phyloP scores from a whole-genome alignment of 495 filamentous ascomycete genomes.

The Annulohypoxylon stygium region DNA sequence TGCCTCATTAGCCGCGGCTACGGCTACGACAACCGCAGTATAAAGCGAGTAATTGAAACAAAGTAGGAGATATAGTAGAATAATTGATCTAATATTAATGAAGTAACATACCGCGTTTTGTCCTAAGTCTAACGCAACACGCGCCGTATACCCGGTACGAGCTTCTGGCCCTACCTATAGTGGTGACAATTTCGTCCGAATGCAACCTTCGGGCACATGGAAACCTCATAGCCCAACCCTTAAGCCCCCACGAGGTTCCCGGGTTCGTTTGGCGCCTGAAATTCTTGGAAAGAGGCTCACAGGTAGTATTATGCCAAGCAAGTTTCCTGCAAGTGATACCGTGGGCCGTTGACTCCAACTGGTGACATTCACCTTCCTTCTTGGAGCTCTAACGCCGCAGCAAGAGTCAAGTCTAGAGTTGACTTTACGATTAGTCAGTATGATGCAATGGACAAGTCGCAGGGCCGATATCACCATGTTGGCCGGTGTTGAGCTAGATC shows the following conservation, averaged over 20 bases:
- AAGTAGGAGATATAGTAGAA: neutral
- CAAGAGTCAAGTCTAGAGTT: neutral
- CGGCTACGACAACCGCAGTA: conserved; percentile 19
- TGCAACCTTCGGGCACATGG: conserved; percentile 30
- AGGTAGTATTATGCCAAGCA: conserved; percentile 30
- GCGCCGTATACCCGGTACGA: neutral
- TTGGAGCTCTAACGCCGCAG: conserved; percentile 9
- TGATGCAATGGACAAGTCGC: neutral
- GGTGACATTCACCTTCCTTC: conserved; percentile 9
- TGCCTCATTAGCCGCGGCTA: conserved; percentile 38
- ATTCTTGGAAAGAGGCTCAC: conserved; percentile 22
- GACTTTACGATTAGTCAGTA: conserved; percentile 15
- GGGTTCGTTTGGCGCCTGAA: neutral
- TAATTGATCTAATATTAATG: conserved; percentile 16
- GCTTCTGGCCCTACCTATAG: conserved; percentile 15
- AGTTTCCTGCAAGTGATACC: conserved; percentile 14
- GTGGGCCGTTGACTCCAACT: conserved; percentile 7
- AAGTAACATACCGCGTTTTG: conserved; percentile 1
- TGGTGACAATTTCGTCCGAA: conserved; percentile 25
- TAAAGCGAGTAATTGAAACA: neutral
- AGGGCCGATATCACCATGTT: neutral
- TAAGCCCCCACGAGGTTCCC: conserved; percentile 17
- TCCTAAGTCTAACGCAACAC: neutral
- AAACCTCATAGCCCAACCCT: conserved; percentile 8
- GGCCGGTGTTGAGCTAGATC: neutral